These are phyloP conservation scores for Canariomyces notabilis DNA, from an alignment of 2,329 filamentous ascomycete genomes.

Conservation along the genomic window DNA sequence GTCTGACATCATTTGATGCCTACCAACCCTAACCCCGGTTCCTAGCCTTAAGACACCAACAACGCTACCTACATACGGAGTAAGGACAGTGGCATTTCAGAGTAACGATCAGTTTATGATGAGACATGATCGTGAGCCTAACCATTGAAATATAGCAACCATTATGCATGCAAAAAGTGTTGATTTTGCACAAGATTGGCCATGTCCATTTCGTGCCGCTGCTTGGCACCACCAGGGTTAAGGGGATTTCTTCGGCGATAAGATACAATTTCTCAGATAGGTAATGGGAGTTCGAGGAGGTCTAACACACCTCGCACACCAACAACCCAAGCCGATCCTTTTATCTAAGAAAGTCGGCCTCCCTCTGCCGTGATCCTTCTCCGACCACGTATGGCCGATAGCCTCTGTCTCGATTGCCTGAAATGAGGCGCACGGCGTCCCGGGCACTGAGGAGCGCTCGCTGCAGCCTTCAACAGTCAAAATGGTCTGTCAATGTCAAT, in stretches of 20 bases:
- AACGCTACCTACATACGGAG: too few species aligned
- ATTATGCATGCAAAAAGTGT: background rate
- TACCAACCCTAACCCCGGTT: slow-evolving; percentile 16
- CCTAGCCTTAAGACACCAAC: background rate
- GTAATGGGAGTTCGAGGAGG: too few species aligned
- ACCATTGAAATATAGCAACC: too few species aligned
- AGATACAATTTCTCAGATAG: slow-evolving; percentile 3
- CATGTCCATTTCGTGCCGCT: slow-evolving; percentile 4
- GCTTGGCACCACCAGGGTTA: slow-evolving; percentile 13
- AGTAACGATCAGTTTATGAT: background rate
- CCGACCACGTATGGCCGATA: slow-evolving; percentile 5
- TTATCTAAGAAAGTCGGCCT: background rate
- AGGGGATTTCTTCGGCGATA: slow-evolving; percentile 8
- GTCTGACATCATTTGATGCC: slow-evolving; percentile 17
- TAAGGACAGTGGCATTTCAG: background rate
- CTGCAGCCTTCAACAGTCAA: slow-evolving; percentile 1
- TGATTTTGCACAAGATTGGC: background rate
- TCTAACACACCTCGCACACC: slow-evolving; percentile 10
- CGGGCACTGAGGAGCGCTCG: slow-evolving; percentile 17
- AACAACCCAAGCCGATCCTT: background rate
- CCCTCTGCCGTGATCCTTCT: background rate
- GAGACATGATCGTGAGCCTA: background rate
- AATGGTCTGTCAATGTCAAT: background rate
- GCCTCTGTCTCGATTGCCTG: background rate
- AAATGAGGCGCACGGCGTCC: slow-evolving; percentile 18